A percentile compares a stretch with the other conserved stretches of the same genome.
Evolutionary conservation across 345 rosid genomes (phyloP).

Genomic region (Lepidium didymum): DNA sequence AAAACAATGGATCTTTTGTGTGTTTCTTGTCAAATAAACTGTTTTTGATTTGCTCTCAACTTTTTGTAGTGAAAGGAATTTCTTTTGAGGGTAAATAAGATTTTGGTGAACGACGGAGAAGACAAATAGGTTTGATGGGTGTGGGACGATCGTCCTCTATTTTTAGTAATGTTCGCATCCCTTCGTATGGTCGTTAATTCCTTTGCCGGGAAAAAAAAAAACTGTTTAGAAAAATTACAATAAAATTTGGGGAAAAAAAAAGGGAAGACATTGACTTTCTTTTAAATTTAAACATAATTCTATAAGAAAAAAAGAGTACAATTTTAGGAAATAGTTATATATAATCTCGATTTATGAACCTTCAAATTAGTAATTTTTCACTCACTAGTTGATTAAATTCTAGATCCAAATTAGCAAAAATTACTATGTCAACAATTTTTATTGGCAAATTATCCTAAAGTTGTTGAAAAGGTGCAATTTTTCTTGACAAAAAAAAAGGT

Average conservation of each 20-base stretch:
- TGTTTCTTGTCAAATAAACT: slow-evolving; percentile 7
- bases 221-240: neutral
- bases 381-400: no score
- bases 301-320: neutral
- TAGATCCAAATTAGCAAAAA: no score
- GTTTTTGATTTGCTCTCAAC: slow-evolving; percentile 1
- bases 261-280: neutral
- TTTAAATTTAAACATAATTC: neutral
- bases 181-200: slow-evolving; percentile 25
- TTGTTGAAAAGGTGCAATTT: no score
- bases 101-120: slow-evolving; percentile 22
- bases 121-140: slow-evolving; percentile 11
- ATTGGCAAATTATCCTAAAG: no score
- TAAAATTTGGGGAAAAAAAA: neutral
- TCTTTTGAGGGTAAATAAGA: slow-evolving; percentile 12
- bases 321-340: neutral
- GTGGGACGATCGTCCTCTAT: slow-evolving; percentile 19
- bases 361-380: no score
- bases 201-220: slow-evolving; percentile 1
- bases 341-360: no score
- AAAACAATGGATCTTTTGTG: neutral
- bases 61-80: slow-evolving; percentile 13
- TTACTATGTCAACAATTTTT: no score
- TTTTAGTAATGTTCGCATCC: slow-evolving; percentile 12
- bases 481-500: no score